A percentile compares a stretch with the other conserved stretches of the same genome.
These are phyloP conservation scores for Rhodotorula sp. DNA, from an alignment of 1,284 basidiomycete genomes.

Conservation along the genomic window DNA sequence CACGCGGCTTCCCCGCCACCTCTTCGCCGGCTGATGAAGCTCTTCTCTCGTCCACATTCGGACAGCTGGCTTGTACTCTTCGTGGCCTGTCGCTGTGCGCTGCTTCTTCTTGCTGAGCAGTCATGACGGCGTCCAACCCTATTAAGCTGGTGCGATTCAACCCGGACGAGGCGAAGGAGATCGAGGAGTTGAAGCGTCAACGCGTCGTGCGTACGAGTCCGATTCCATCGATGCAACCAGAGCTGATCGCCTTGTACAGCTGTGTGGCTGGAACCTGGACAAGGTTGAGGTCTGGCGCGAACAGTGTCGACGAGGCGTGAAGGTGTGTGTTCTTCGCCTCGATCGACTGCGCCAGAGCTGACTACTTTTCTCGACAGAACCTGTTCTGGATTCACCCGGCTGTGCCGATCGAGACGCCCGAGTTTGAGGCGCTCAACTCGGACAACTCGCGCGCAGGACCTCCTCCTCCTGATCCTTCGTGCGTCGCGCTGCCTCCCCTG, in stretches of 20 bases:
- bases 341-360: neutral
- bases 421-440: constrained; percentile 7
- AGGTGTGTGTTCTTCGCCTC: constrained; percentile 6
- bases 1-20: neutral
- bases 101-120: neutral
- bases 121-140: neutral
- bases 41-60: too few relatives aligned
- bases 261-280: constrained; percentile 31
- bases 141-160: constrained; percentile 4
- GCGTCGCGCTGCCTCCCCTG: too few relatives aligned
- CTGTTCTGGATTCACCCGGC: constrained; percentile 30
- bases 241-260: neutral
- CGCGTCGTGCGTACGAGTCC: constrained; percentile 7
- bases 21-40: too few relatives aligned
- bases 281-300: constrained; percentile 22
- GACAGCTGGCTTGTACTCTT: too few relatives aligned
- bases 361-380: neutral
- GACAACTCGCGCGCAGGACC: neutral
- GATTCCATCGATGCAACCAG: too few relatives aligned
- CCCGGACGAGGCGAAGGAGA: neutral
- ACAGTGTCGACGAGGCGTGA: constrained; percentile 4
- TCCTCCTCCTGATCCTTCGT: constrained; percentile 1
- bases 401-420: neutral
- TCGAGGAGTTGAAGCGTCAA: constrained; percentile 6
- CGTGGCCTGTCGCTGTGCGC: too few relatives aligned